Conservation (phyloP, 176 grass and related monocot species). For the Cenchrus purpureus region DNA sequence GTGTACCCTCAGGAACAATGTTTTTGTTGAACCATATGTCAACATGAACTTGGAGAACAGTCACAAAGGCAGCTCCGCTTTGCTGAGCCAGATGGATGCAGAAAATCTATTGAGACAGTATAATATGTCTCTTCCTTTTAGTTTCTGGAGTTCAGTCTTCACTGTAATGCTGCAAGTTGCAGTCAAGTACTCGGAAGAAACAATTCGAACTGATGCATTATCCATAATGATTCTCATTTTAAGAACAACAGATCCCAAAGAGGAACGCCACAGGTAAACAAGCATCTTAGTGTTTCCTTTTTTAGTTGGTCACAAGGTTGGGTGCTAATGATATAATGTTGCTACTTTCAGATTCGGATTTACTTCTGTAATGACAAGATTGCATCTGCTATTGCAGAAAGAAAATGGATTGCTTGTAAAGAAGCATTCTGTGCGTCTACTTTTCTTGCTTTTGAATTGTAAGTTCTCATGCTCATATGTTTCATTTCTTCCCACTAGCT, state of each 20-base stretch:
- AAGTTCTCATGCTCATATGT: conserved; percentile 48
- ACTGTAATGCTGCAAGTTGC: conserved; percentile 56
- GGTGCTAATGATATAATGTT: conserved; percentile 35
- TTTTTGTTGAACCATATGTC: conserved; percentile 48
- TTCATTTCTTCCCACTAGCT: conserved; percentile 23
- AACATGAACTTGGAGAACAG: conserved; percentile 36
- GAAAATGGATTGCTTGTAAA: conserved; percentile 66
- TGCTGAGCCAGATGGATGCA: conserved; percentile 13
- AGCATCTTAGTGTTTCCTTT: conserved; percentile 23
- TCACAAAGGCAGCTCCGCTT: conserved; percentile 23
- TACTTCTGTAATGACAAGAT: conserved; percentile 58
- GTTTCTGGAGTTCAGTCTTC: conserved; percentile 66
- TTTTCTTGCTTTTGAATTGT: conserved; percentile 93
- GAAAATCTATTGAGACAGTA: conserved; percentile 31
- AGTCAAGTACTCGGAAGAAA: conserved; percentile 55
- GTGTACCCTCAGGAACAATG: conserved; percentile 89
- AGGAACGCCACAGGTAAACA: conserved; percentile 70
- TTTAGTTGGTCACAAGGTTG: conserved; percentile 7
- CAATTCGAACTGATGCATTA: conserved; percentile 63
- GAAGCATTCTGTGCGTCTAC: conserved; percentile 77
- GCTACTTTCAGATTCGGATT: conserved; percentile 70
- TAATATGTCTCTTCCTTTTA: conserved; percentile 56
- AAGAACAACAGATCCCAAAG: conserved; percentile 69
- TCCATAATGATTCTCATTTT: conserved; percentile 81
- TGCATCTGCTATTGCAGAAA: conserved; percentile 73